These are phyloP conservation scores for Eimeria praecox DNA, from an alignment of 169 alveolate species.

Conservation along the genomic window DNA sequence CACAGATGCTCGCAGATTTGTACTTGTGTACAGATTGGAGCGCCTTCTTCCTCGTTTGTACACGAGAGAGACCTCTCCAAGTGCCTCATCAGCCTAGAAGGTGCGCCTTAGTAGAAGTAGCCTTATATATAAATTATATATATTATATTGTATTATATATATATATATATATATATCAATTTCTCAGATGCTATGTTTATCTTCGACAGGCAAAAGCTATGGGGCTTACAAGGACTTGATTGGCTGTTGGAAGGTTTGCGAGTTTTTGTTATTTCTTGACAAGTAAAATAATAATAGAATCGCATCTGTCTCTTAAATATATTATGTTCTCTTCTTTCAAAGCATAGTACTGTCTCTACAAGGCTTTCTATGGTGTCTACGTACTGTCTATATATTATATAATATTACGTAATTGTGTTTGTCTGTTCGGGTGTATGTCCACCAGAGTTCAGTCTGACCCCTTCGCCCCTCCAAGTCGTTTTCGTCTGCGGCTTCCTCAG, in stretches of 20 bases:
- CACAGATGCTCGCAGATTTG: neutral
- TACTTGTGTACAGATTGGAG: neutral
- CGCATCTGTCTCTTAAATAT: too few relatives aligned
- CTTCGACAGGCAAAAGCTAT: constrained; percentile 84
- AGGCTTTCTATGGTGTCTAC: neutral
- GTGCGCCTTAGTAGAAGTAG: neutral
- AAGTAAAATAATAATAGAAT: neutral
- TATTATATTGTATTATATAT: neutral
- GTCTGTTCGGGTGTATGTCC: neutral
- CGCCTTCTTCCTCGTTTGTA: neutral
- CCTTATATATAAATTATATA: neutral
- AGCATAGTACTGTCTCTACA: too few relatives aligned
- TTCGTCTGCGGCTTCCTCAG: constrained; percentile 85
- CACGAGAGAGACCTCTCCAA: neutral
- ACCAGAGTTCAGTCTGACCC: constrained; percentile 89
- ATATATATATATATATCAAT: neutral
- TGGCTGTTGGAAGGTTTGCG: constrained; percentile 85
- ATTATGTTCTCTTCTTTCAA: too few relatives aligned
- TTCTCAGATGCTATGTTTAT: neutral
- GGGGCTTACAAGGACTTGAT: constrained; percentile 83
- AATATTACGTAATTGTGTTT: neutral
- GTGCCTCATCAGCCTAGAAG: constrained; percentile 30
- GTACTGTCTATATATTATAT: neutral
- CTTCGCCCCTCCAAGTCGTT: constrained; percentile 88
- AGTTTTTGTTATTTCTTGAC: constrained; percentile 72